phyloP scores from a whole-genome alignment of 2,329 filamentous ascomycete genomes.

The Ceratocystis eucalypticola region DNA sequence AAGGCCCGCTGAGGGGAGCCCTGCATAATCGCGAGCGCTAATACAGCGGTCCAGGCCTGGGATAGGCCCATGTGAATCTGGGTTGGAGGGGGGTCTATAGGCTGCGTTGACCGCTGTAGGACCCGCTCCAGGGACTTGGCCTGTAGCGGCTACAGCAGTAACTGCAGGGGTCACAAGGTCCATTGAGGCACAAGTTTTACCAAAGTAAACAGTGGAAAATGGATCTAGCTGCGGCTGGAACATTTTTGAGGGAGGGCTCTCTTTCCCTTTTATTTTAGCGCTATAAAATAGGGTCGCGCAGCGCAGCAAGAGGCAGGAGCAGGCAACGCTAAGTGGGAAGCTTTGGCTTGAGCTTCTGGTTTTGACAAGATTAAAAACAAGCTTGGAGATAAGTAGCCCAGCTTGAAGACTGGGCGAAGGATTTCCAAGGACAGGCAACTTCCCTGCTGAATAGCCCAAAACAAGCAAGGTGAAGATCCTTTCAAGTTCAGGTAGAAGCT shows the following conservation, averaged over 20 bases:
- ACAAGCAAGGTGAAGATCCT: conserved; percentile 1
- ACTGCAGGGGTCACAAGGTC: neutral
- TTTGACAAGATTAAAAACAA: neutral
- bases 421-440: conserved; percentile 1
- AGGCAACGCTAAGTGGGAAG: neutral
- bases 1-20: neutral
- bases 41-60: neutral
- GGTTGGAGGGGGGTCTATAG: neutral
- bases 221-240: conserved; percentile 42
- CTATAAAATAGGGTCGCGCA: neutral
- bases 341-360: conserved; percentile 3
- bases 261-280: neutral
- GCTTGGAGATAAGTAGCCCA: neutral
- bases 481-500: neutral
- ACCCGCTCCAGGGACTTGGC: neutral
- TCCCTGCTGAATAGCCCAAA: conserved; percentile 1
- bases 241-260: conserved; percentile 29
- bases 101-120: neutral
- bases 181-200: neutral
- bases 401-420: neutral
- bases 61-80: neutral
- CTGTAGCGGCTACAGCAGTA: neutral
- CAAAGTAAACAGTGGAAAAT: conserved; percentile 32
- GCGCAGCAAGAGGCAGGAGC: neutral
- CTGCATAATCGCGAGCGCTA: neutral